phyloP scores from a whole-genome alignment of 176 grass and related monocot genomes.

The Avena atlantica region DNA sequence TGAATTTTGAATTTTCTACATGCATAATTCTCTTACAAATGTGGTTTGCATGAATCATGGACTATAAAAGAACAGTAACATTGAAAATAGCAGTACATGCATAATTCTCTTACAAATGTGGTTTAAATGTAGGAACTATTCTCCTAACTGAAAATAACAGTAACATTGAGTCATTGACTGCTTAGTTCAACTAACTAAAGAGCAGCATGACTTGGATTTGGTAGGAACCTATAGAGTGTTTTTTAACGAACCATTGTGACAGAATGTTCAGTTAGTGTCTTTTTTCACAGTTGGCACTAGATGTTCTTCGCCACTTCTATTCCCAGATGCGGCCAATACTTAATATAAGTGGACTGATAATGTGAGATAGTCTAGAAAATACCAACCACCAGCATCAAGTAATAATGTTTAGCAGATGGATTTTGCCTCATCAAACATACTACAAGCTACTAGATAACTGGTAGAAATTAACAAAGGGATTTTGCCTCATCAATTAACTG shows the following conservation, averaged over 20 bases:
- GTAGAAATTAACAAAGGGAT: too few relatives aligned
- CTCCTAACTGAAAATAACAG: slow-evolving; percentile 12
- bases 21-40: background rate
- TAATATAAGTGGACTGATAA: background rate
- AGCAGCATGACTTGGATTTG: background rate
- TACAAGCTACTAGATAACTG: too few relatives aligned
- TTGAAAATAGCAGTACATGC: too few relatives aligned
- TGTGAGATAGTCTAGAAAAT: slow-evolving; percentile 1
- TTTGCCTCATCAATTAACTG: too few relatives aligned
- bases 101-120: background rate
- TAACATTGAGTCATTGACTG: background rate
- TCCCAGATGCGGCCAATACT: background rate
- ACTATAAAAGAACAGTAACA: background rate
- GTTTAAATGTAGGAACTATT: slow-evolving; percentile 12
- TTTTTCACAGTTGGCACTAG: background rate
- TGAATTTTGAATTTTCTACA: too few relatives aligned
- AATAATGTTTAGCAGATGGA: too few relatives aligned
- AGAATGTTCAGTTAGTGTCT: background rate
- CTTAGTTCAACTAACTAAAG: slow-evolving; percentile 11
- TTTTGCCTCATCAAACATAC: too few relatives aligned
- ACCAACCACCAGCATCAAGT: background rate
- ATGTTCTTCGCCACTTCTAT: background rate
- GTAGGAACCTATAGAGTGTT: background rate
- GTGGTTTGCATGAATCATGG: background rate
- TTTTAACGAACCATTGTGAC: slow-evolving; percentile 4